phyloP scores from a whole-genome alignment of 805 yeast genomes.

The Millerozyma miso region DNA sequence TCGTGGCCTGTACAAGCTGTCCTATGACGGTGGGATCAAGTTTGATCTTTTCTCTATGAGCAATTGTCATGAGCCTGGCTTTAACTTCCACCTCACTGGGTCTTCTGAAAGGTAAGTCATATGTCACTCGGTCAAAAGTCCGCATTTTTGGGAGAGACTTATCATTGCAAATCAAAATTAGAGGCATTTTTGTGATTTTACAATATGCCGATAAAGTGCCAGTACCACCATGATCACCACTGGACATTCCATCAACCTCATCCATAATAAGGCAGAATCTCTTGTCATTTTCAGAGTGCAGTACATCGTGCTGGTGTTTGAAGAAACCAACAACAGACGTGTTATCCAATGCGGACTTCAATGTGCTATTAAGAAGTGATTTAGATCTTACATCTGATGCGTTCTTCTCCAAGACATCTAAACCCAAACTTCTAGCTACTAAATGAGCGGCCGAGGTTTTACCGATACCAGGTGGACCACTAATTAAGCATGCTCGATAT shows the following conservation, averaged over 20 bases:
- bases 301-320: constrained; percentile 32
- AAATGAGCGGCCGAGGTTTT: constrained; percentile 80
- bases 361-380: constrained; percentile 59
- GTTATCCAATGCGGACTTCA: constrained; percentile 71
- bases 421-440: constrained; percentile 65
- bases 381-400: constrained; percentile 92
- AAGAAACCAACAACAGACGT: constrained; percentile 81
- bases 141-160: constrained; percentile 91
- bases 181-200: constrained; percentile 79
- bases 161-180: constrained; percentile 92
- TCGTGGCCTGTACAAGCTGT: constrained; percentile 77
- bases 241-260: constrained; percentile 99
- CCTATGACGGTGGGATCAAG: constrained; percentile 79
- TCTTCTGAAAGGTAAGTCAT: constrained; percentile 80
- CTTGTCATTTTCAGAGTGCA: constrained; percentile 35
- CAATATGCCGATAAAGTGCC: constrained; percentile 90
- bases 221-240: constrained; percentile 98
- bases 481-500: constrained; percentile 78
- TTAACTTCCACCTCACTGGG: constrained; percentile 81
- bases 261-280: constrained; percentile 90
- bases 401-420: constrained; percentile 70
- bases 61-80: constrained; percentile 85
- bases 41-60: constrained; percentile 76
- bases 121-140: constrained; percentile 81
- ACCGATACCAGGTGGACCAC: constrained; percentile 87